phyloP scores from a whole-genome alignment of 768 basidiomycete genomes.

The Podaxis sp. region DNA sequence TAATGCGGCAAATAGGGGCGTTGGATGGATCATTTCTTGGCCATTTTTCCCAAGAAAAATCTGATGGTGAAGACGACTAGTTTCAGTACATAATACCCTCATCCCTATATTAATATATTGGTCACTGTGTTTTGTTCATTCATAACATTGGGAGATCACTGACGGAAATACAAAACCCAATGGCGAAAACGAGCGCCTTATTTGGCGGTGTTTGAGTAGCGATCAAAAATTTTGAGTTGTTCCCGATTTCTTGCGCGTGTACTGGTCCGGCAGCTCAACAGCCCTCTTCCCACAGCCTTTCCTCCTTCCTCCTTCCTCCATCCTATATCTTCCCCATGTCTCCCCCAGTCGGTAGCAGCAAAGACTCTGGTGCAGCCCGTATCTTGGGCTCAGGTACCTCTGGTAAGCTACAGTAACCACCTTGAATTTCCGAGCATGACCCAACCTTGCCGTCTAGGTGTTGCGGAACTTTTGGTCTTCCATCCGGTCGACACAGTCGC shows the following conservation, averaged over 20 bases:
- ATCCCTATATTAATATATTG: neutral
- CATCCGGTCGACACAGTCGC: constrained; percentile 97
- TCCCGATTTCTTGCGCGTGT: constrained; percentile 5
- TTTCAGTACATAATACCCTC: neutral
- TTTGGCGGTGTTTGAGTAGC: constrained; percentile 5
- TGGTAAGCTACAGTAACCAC: constrained; percentile 45
- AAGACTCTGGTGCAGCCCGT: constrained; percentile 87
- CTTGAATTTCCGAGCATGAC: neutral
- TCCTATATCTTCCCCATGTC: constrained; percentile 26
- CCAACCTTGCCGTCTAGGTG: constrained; percentile 43
- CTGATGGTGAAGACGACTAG: constrained; percentile 18
- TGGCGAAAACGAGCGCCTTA: constrained; percentile 13
- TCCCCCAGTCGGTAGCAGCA: constrained; percentile 48
- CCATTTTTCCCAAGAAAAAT: constrained; percentile 15
- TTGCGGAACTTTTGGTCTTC: constrained; percentile 93
- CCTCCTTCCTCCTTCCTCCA: neutral
- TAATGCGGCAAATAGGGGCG: constrained; percentile 24
- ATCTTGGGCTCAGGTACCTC: constrained; percentile 90
- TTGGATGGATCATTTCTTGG: constrained; percentile 38
- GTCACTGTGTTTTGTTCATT: neutral
- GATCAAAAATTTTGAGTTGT: constrained; percentile 6
- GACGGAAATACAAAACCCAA: constrained; percentile 3
- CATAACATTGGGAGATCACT: no score
- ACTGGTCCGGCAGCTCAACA: neutral
- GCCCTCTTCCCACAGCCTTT: neutral